Percentiles rank a stretch among this genome's conserved stretches.
Conservation (phyloP, 352 stramenopile genomes). For the Globisporangium uncinulatum region DNA sequence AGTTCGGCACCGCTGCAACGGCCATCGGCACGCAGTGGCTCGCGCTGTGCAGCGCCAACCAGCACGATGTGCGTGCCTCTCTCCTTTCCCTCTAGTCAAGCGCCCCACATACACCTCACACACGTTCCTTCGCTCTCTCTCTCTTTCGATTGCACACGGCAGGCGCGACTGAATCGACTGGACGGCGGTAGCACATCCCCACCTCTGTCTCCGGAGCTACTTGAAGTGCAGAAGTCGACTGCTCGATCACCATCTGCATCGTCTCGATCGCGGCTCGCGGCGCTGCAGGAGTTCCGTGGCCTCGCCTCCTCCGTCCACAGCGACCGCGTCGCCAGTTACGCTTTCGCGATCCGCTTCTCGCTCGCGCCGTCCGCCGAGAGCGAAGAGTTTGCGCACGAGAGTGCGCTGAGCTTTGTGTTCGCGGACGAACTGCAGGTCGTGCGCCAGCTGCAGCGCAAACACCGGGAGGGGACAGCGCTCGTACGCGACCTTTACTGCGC, state of each 20-base stretch:
- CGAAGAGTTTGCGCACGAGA: constrained; percentile 46
- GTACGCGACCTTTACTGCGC: constrained; percentile 52
- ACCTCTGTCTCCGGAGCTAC: too few relatives aligned
- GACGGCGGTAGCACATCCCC: not conserved
- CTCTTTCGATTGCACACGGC: not conserved
- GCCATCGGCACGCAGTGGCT: constrained; percentile 62
- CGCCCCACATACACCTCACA: not conserved
- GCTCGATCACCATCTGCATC: not conserved
- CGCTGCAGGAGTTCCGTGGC: constrained; percentile 23
- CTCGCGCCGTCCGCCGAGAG: constrained; percentile 18
- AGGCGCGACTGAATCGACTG: constrained; percentile 21
- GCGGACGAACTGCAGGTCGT: constrained; percentile 60
- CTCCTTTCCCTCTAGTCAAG: not conserved
- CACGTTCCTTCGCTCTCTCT: not conserved
- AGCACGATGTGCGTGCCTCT: constrained; percentile 22
- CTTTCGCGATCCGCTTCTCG: constrained; percentile 20
- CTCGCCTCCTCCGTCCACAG: constrained; percentile 14
- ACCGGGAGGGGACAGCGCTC: constrained; percentile 24
- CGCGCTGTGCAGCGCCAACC: constrained; percentile 33
- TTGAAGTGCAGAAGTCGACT: not conserved
- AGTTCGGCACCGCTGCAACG: constrained; percentile 66
- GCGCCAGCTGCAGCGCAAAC: constrained; percentile 38
- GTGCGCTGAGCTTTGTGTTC: constrained; percentile 38
- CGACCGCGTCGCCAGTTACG: constrained; percentile 5
- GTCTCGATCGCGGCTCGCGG: not conserved